Conservation (phyloP, 139 green algal genomes). For the Chlorella vulgaris region DNA sequence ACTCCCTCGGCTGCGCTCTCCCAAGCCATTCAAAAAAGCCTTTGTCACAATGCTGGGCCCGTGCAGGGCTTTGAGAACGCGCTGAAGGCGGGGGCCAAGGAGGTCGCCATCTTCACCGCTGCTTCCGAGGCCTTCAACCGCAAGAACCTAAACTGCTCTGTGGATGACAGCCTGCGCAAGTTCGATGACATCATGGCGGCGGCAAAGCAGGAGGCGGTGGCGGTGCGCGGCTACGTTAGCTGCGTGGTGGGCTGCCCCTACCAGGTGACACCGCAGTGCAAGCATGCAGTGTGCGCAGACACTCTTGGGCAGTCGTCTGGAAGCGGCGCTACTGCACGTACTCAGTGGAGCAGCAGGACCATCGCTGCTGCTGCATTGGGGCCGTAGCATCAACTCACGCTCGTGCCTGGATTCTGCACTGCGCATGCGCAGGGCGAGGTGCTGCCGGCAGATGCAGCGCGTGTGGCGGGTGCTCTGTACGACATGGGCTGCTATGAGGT, state of each 20-base stretch:
- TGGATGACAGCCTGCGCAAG: constrained; percentile 68
- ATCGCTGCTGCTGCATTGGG: too few species aligned
- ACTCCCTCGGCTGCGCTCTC: too few species aligned
- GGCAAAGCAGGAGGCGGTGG: constrained; percentile 59
- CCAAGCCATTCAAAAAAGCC: too few species aligned
- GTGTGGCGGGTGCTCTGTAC: constrained; percentile 70
- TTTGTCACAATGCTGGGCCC: not conserved
- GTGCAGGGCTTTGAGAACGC: constrained; percentile 82
- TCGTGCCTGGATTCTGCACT: too few species aligned
- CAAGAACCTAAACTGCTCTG: constrained; percentile 89
- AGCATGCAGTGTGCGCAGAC: constrained; percentile 13
- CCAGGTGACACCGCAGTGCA: constrained; percentile 47
- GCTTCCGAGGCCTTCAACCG: constrained; percentile 84
- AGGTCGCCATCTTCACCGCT: constrained; percentile 91
- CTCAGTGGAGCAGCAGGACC: too few species aligned
- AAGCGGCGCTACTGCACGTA: too few species aligned
- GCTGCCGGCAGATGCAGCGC: constrained; percentile 60
- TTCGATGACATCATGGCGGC: constrained; percentile 63
- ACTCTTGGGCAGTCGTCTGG: too few species aligned
- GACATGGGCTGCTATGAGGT: constrained; percentile 96
- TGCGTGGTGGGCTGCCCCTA: constrained; percentile 87
- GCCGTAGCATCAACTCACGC: too few species aligned
- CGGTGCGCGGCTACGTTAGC: constrained; percentile 83
- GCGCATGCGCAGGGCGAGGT: constrained; percentile 50
- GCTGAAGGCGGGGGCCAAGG: constrained; percentile 71